These are phyloP conservation scores for Primulina eburnea DNA, from an alignment of 257 asterid species.

Conservation along the genomic window DNA sequence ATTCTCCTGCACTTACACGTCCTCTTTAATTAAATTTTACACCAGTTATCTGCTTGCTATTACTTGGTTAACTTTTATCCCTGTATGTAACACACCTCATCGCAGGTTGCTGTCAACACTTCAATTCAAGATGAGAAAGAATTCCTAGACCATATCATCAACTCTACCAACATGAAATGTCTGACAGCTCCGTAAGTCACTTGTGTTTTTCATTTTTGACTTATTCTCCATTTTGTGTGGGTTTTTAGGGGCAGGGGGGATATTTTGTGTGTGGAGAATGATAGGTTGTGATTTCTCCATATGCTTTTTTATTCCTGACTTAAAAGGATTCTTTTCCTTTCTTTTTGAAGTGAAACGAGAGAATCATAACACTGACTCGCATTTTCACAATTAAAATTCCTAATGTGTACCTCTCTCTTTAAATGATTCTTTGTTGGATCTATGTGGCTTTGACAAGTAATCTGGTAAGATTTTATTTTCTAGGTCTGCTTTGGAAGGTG, in stretches of 20 bases:
- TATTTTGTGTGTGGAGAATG: not conserved
- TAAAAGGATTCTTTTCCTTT: not conserved
- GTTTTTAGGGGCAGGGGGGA: not conserved
- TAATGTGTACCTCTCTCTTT: not conserved
- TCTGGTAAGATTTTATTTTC: not conserved
- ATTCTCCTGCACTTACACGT: not conserved
- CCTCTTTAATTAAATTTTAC: not conserved
- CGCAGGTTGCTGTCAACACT: conserved; percentile 97
- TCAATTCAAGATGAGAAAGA: conserved; percentile 82
- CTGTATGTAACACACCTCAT: conserved; percentile 6
- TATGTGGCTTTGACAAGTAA: conserved; percentile 7
- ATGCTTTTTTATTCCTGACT: not conserved
- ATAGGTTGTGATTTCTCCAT: not conserved
- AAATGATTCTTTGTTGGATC: conserved; percentile 3
- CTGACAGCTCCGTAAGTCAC: conserved; percentile 77
- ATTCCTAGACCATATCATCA: conserved; percentile 87
- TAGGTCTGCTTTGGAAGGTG: conserved; percentile 97
- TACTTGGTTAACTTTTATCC: not conserved
- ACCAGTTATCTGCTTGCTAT: conserved; percentile 10
- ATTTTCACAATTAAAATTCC: too few species aligned
- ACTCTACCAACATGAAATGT: conserved; percentile 98
- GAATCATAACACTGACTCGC: not conserved
- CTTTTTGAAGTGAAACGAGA: too few species aligned
- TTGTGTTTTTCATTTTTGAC: too few species aligned
- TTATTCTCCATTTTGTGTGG: not conserved